phyloP scores from a whole-genome alignment of 2,329 filamentous ascomycete species.

The Sphaceloma murrayae region DNA sequence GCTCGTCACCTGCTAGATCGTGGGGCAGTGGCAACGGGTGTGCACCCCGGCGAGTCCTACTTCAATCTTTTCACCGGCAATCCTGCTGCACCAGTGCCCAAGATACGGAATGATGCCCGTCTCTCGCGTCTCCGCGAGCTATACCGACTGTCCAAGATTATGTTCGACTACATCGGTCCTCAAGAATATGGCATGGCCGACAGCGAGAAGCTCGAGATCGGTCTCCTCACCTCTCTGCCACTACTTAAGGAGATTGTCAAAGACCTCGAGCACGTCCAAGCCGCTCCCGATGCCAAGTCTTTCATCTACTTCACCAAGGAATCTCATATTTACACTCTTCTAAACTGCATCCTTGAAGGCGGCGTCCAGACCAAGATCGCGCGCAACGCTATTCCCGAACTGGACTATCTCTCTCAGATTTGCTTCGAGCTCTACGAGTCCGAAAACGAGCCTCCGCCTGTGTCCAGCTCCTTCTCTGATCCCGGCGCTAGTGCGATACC shows the following conservation, averaged over 20 bases:
- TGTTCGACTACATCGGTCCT: conserved; percentile 97
- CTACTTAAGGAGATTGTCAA: conserved; percentile 93
- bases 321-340: conserved; percentile 93
- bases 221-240: conserved; percentile 83
- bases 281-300: conserved; percentile 83
- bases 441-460: conserved; percentile 48
- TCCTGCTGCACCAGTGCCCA: conserved; percentile 37
- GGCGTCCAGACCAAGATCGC: conserved; percentile 96
- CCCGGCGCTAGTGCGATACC: conserved; percentile 16
- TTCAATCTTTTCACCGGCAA: conserved; percentile 78
- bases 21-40: conserved; percentile 18
- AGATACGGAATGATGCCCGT: conserved; percentile 71
- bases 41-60: conserved; percentile 53
- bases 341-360: conserved; percentile 96
- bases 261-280: conserved; percentile 94
- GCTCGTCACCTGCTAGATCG: conserved; percentile 21
- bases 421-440: conserved; percentile 97
- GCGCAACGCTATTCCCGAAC: conserved; percentile 86
- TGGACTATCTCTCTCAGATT: conserved; percentile 95
- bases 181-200: conserved; percentile 97
- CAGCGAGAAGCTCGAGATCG: conserved; percentile 96
- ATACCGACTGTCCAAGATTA: conserved; percentile 84
- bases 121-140: conserved; percentile 85
- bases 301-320: conserved; percentile 99
- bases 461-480: neutral